Conservation (phyloP, 768 basidiomycete species). For the Saitozyma podzolica region DNA sequence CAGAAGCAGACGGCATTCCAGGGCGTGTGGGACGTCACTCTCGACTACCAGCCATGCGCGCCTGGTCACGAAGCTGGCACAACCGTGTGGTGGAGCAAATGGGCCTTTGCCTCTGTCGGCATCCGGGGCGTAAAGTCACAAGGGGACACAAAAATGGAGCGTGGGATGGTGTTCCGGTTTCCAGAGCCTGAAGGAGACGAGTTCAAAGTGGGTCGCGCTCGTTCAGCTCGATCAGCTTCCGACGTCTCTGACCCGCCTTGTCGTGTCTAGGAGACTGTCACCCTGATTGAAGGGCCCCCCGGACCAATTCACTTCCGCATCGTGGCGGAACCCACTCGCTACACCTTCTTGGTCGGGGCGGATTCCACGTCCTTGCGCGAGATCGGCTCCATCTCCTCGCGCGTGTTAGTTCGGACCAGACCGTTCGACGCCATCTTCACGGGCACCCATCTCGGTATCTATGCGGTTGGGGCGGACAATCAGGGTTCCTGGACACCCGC, state of each 20-base stretch:
- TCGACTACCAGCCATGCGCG: constrained; percentile 12
- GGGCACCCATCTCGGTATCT: constrained; percentile 8
- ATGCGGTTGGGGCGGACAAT: constrained; percentile 1
- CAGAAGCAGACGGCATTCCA: constrained; percentile 24
- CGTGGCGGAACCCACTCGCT: background rate
- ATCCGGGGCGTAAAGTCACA: constrained; percentile 7
- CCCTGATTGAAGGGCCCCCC: no score
- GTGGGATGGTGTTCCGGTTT: constrained; percentile 3
- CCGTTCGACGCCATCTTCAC: background rate
- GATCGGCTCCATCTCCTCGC: background rate
- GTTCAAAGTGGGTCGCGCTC: background rate
- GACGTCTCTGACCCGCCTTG: background rate
- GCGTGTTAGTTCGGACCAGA: background rate
- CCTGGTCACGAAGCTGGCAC: constrained; percentile 21
- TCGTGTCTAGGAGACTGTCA: no score
- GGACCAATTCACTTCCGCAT: background rate
- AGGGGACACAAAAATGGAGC: no score
- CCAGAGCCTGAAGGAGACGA: background rate
- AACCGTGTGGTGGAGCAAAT: constrained; percentile 19
- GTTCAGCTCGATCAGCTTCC: background rate
- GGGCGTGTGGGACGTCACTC: constrained; percentile 4
- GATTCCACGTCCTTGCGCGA: background rate
- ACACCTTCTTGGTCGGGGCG: background rate
- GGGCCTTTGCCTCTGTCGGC: constrained; percentile 16
- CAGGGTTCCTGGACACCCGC: no score